Evolutionary conservation across 768 basidiomycete genomes (phyloP).

Genomic region (Suillus placidus): DNA sequence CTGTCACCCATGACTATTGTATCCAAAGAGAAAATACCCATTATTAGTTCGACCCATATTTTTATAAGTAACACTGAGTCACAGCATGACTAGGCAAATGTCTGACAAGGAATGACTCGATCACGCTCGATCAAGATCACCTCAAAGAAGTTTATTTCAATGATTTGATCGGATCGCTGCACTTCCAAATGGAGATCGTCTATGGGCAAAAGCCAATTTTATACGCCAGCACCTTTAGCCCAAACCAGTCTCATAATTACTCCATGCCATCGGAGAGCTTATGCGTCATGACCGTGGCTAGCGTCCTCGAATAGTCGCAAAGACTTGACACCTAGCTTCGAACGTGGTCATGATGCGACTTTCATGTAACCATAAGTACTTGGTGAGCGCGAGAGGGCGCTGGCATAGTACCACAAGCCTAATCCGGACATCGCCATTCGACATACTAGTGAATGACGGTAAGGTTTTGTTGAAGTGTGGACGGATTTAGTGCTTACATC

Average conservation of each 20-base stretch:
- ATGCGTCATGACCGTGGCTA: not conserved
- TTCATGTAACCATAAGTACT: not conserved
- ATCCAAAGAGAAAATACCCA: not conserved
- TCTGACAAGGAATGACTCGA: conserved; percentile 1
- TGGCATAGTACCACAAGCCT: not conserved
- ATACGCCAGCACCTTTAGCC: not conserved
- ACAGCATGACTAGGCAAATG: not conserved
- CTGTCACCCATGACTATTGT: not conserved
- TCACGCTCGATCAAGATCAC: not conserved
- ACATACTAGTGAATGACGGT: not conserved
- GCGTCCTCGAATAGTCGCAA: not conserved
- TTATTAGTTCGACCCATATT: not conserved
- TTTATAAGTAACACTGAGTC: not conserved
- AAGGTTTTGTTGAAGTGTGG: not conserved
- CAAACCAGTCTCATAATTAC: not conserved
- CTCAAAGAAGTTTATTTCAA: too few species aligned
- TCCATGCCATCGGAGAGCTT: not conserved
- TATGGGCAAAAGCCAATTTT: not conserved
- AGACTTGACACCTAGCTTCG: not conserved
- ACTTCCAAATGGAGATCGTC: not conserved
- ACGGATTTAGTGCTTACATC: not conserved
- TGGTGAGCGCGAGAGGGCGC: not conserved
- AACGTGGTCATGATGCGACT: too few species aligned
- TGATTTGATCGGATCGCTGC: not conserved
- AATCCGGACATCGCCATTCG: too few species aligned